Conservation (phyloP, 1,284 basidiomycete genomes). For the Cryptococcus sp. region DNA sequence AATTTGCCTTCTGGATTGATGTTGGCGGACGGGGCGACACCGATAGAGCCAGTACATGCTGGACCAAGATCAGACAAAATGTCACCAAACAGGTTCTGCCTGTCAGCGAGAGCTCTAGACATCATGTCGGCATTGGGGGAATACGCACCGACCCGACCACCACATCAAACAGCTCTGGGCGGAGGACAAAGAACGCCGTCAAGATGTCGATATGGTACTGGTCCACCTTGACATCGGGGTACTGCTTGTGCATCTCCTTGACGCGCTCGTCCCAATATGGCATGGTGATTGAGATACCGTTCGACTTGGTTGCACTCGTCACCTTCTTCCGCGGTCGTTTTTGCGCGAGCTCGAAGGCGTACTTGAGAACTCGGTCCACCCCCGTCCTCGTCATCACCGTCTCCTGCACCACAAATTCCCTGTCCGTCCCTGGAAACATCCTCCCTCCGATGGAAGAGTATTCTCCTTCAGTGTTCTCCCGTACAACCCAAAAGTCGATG, state of each 20-base stretch:
- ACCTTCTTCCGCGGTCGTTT: slow-evolving; percentile 52
- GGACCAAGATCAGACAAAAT: slow-evolving; percentile 74
- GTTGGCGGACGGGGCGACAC: slow-evolving; percentile 56
- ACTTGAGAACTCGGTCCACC: slow-evolving; percentile 54
- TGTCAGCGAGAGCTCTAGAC: background rate
- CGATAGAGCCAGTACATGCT: slow-evolving; percentile 56
- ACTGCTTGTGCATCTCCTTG: slow-evolving; percentile 51
- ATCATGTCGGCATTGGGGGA: background rate
- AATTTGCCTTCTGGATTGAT: slow-evolving; percentile 51
- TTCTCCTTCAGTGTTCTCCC: slow-evolving; percentile 58
- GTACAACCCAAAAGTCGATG: slow-evolving; percentile 53
- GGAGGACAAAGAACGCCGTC: slow-evolving; percentile 51
- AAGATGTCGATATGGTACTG: slow-evolving; percentile 55
- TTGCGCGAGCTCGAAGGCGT: slow-evolving; percentile 54
- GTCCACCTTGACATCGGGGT: slow-evolving; percentile 53
- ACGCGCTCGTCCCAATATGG: slow-evolving; percentile 42
- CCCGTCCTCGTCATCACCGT: slow-evolving; percentile 52
- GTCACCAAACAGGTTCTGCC: slow-evolving; percentile 23
- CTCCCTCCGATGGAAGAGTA: slow-evolving; percentile 54
- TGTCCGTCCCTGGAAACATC: slow-evolving; percentile 38
- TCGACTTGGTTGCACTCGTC: slow-evolving; percentile 55
- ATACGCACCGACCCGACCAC: slow-evolving; percentile 47
- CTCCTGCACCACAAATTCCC: slow-evolving; percentile 43
- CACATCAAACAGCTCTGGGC: slow-evolving; percentile 54
- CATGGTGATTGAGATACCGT: slow-evolving; percentile 39